Percentiles rank a stretch among this genome's conserved stretches.
These are phyloP conservation scores for Echeveria elegans DNA, from an alignment of 164 flowering plant species.

Conservation along the genomic window DNA sequence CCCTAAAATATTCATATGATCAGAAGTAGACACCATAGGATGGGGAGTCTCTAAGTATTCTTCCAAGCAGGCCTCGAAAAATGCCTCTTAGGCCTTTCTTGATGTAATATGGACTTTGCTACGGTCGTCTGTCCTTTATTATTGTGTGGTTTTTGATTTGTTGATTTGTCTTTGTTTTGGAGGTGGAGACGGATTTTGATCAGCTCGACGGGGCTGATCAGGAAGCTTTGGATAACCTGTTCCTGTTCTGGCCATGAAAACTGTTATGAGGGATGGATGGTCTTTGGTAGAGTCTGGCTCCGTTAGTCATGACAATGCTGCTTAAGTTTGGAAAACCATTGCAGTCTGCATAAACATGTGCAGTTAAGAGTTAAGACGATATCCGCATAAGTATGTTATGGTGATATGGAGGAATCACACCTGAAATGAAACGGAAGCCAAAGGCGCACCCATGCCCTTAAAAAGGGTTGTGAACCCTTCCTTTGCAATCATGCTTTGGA, in stretches of 20 bases:
- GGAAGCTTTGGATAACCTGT: not conserved
- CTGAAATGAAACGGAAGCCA: not conserved
- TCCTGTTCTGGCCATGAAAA: not conserved
- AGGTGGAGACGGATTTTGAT: not conserved
- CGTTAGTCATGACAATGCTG: not conserved
- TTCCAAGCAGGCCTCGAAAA: not conserved
- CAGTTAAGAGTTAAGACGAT: not conserved
- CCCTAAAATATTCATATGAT: not conserved
- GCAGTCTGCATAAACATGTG: not conserved
- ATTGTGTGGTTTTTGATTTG: not conserved
- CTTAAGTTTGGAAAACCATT: not conserved
- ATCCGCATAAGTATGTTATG: not conserved
- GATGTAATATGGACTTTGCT: not conserved
- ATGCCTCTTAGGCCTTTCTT: not conserved
- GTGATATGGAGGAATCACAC: not conserved
- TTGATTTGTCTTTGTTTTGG: not conserved
- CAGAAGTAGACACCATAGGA: not conserved
- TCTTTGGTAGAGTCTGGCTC: not conserved
- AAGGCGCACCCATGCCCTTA: not conserved
- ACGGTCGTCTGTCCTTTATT: not conserved
- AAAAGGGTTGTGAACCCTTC: not conserved
- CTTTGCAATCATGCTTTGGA: not conserved
- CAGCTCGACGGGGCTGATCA: constrained; percentile 1
- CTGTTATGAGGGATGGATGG: not conserved
- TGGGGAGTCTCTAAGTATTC: not conserved